Percentiles rank a stretch among this genome's conserved stretches.
Conservation (phyloP, 371 early-diverging fungal species). For the Circinella umbellata region DNA sequence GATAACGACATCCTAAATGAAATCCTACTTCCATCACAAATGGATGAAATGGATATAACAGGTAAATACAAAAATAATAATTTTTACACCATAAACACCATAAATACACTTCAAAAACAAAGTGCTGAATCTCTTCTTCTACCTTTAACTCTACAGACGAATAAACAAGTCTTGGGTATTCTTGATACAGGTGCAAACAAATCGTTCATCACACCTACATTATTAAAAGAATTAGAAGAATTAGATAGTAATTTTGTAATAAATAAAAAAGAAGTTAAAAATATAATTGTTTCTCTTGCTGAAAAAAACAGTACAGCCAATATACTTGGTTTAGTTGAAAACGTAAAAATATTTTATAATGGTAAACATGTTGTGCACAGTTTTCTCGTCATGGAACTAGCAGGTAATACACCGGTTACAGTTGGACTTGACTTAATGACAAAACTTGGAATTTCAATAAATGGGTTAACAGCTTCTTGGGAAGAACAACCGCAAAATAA, state of each 20-base stretch:
- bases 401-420: neutral
- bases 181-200: neutral
- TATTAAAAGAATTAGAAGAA: neutral
- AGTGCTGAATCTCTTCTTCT: neutral
- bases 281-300: neutral
- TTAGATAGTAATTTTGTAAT: neutral
- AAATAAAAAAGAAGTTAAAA: neutral
- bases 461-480: neutral
- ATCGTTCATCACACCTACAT: neutral
- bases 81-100: neutral
- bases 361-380: neutral
- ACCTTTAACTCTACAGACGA: conserved; percentile 5
- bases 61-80: neutral
- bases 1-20: neutral
- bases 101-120: no score
- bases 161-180: neutral
- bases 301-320: neutral
- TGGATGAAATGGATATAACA: neutral
- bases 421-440: neutral
- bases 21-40: neutral
- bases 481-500: no score
- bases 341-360: neutral
- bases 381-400: neutral
- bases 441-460: neutral
- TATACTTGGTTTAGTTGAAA: neutral